Evolutionary conservation across 495 filamentous ascomycete species (phyloP), one percentile per base, ranked within the genome.

Genomic region (Trypethelium eluteriae): DNA sequence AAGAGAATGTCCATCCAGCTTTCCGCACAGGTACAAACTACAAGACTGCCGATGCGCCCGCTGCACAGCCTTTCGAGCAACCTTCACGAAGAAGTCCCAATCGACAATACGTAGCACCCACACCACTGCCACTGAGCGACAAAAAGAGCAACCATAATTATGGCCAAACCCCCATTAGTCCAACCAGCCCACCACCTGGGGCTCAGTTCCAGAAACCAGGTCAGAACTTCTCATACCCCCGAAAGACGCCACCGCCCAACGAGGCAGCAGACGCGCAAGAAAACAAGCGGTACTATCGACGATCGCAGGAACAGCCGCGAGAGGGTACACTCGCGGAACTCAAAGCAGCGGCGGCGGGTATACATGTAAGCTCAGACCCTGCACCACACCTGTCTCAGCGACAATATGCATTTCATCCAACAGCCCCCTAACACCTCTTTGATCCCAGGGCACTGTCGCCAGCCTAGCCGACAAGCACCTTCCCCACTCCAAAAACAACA

Each of bases 221-320:
- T 36, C 53, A 59, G 18, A 59, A 59, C 14, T 59, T 59, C 53
- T 59, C 53, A 7, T 59, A 59, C 36, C 53, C 53, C 32, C 53
- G 53, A 18, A 59, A 59, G 18, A 59, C 53, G 34, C 53, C 53
- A 36, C 53, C 53, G 4, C 53, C 53, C 11, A 59, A 59, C 18
- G 53, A 59, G 18, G 53, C 53, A 35, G 53, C 53, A 59, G 53
- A 59, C 32, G 53, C 53, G 10, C 11, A 59, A 32, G 53, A 59
- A 36, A 59, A 59, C 14, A 59, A 59, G 32, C 3, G 53, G 14
- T 59, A 59, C 14, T 59, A 59, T 36, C n/a, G 36, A 14, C 18
- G 25, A 59, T 32, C 34, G 32, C 53, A 53, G 18, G 11, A 59
- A 59, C 53, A 59, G 36, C 25, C 34, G 32, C 53, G 25, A 6